A percentile compares a stretch with the other conserved stretches of the same genome.
These are phyloP conservation scores for Urostyla sp. DNA, from an alignment of 73 alveolate species.

Conservation along the genomic window DNA sequence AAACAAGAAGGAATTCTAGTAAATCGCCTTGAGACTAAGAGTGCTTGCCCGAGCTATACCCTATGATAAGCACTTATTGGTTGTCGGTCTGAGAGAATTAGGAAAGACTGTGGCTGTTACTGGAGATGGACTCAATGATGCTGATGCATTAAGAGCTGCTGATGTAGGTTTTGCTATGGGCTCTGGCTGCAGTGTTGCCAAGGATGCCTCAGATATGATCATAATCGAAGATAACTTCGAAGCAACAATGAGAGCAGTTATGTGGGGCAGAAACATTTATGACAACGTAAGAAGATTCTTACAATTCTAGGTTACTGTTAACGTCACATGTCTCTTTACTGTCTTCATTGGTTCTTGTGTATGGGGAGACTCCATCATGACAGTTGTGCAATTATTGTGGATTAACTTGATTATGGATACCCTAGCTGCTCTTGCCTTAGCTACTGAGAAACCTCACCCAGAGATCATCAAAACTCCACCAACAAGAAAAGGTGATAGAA, in stretches of 20 bases:
- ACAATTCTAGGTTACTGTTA: conserved; percentile 86
- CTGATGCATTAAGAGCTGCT: conserved; percentile 83
- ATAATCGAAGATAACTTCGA: conserved; percentile 80
- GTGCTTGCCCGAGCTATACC: conserved; percentile 97
- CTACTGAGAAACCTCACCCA: conserved; percentile 89
- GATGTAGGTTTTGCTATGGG: conserved; percentile 96
- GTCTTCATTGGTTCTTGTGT: conserved; percentile 71
- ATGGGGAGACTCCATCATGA: conserved; percentile 6
- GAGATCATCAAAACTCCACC: conserved; percentile 79
- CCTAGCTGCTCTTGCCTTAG: conserved; percentile 92
- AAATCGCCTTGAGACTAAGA: conserved; percentile 54
- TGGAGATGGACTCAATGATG: conserved; percentile 82
- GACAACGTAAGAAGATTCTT: conserved; percentile 71
- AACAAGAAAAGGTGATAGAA: conserved; percentile 65
- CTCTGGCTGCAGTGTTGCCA: conserved; percentile 84
- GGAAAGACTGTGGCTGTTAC: conserved; percentile 57
- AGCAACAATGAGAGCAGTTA: conserved; percentile 79
- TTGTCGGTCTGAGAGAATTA: conserved; percentile 86
- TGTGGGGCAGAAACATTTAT: conserved; percentile 84
- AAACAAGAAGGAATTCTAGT: conserved; percentile 72
- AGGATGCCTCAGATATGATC: conserved; percentile 88
- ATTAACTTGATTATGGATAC: conserved; percentile 93
- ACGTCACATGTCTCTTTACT: conserved; percentile 73
- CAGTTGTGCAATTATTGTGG: conserved; percentile 62
- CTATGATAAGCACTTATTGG: conserved; percentile 90